Percentiles rank a stretch among this genome's conserved stretches.
Evolutionary conservation across 495 filamentous ascomycete species (phyloP).

Genomic region (Xylaria grammica): DNA sequence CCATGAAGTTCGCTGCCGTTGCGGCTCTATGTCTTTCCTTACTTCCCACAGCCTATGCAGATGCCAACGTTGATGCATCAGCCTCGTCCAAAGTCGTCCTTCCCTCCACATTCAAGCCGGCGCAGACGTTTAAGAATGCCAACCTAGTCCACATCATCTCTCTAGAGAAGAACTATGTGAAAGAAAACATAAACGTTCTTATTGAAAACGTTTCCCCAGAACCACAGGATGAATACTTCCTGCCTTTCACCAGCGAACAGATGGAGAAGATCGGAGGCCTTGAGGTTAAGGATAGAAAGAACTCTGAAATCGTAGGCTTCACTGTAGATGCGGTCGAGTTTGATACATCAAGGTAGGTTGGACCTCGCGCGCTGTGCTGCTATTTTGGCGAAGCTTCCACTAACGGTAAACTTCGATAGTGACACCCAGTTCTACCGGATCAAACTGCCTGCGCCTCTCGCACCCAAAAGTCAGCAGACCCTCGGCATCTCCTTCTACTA

Average conservation of each 20-base stretch:
- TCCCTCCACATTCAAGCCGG: constrained; percentile 77
- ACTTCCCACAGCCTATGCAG: constrained; percentile 44
- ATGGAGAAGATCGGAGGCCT: constrained; percentile 79
- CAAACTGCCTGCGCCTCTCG: constrained; percentile 73
- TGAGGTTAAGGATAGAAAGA: constrained; percentile 91
- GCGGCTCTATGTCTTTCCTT: constrained; percentile 56
- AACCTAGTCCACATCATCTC: constrained; percentile 91
- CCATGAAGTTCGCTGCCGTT: constrained; percentile 60
- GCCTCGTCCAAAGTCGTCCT: constrained; percentile 53
- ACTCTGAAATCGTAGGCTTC: constrained; percentile 68
- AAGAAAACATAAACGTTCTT: constrained; percentile 89
- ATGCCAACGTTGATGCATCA: constrained; percentile 42
- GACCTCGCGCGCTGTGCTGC: background rate
- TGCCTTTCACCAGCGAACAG: constrained; percentile 78
- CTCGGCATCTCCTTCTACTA: constrained; percentile 84
- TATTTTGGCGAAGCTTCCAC: constrained; percentile 19
- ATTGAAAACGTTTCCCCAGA: constrained; percentile 81
- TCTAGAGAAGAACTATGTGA: constrained; percentile 86
- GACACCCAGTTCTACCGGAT: constrained; percentile 84
- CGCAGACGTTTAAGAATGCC: constrained; percentile 86
- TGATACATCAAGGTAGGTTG: constrained; percentile 63
- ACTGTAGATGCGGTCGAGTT: constrained; percentile 68
- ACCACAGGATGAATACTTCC: constrained; percentile 85
- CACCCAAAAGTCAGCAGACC: constrained; percentile 76
- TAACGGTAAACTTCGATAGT: constrained; percentile 50